These are phyloP conservation scores for Echites panduratus DNA, from an alignment of 257 asterid genomes.

Conservation along the genomic window DNA sequence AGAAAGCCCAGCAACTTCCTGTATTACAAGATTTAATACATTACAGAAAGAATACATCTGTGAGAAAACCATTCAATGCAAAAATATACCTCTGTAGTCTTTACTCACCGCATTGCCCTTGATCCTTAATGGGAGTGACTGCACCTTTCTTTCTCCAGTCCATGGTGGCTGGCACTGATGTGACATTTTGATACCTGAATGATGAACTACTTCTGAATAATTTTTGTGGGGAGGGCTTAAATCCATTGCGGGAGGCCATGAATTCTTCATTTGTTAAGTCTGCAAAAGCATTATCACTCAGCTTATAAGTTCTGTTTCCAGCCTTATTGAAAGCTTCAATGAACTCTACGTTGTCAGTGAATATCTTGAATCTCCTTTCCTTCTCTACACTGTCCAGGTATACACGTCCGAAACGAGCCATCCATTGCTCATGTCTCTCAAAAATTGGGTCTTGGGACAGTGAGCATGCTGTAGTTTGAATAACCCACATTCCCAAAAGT, in stretches of 20 bases:
- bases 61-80: neutral
- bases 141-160: conserved; percentile 29
- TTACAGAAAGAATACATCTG: neutral
- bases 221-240: conserved; percentile 6
- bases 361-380: conserved; percentile 18
- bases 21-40: neutral
- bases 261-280: conserved; percentile 24
- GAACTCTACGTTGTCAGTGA: conserved; percentile 12
- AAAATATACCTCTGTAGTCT: neutral
- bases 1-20: conserved; percentile 31
- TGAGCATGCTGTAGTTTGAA: conserved; percentile 15
- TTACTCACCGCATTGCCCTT: conserved; percentile 26
- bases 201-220: neutral
- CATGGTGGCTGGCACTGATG: conserved; percentile 14
- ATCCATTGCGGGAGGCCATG: conserved; percentile 17
- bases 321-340: conserved; percentile 16
- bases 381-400: conserved; percentile 15
- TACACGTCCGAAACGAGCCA: conserved; percentile 18
- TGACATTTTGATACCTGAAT: conserved; percentile 18
- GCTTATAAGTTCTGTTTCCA: conserved; percentile 17
- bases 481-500: conserved; percentile 11
- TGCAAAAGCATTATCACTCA: conserved; percentile 20
- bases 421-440: conserved; percentile 17
- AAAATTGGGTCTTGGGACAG: conserved; percentile 1
- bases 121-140: conserved; percentile 24